Evolutionary conservation across 139 green algal species (phyloP), one percentile per base, ranked within the genome.

Genomic region (Auxenochlorella pyrenoidosa): DNA sequence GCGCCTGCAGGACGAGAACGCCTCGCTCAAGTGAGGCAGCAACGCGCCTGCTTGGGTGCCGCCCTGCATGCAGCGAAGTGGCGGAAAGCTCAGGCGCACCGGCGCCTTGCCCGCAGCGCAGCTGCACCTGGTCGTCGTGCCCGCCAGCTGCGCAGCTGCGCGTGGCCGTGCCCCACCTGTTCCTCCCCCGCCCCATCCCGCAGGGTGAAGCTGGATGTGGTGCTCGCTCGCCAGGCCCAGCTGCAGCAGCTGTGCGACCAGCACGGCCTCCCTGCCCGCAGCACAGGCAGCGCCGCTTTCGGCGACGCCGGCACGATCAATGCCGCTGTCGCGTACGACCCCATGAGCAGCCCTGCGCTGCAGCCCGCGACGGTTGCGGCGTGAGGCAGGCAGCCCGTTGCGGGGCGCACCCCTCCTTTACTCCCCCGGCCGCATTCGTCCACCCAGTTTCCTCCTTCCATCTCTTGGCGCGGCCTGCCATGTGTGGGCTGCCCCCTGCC

Each of bases 1-100:
- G 80, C 63, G 40, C 40, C 63, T 85, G 59, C 59, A 75, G 80
- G 80, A 85, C 8, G 80, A 85, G 30, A 85, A 85, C 21, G 36
- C 41, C 8, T 5, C 80, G 21, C 60, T 85, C 40, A 85, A 76
- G 80, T 83, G 77, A 51, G 77, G 1, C 10, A 6, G 36, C 16
- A 5, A n/a, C n/a, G n/a, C n/a, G n/a, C n/a, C n/a, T n/a, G n/a
- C n/a, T n/a, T n/a, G n/a, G n/a, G n/a, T n/a, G n/a, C n/a, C n/a
- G n/a, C n/a, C n/a, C 68, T 41, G 4, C 68, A 75, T 75, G 68
- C 68, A 16, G 60, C 24, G 3, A 10, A 28, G 60, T 70, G 60
- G 26, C 60, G n/a, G n/a, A n/a, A n/a, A n/a, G n/a, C n/a, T n/a
- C n/a, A n/a, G n/a, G n/a, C n/a, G n/a, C n/a, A n/a, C n/a, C n/a